Evolutionary conservation across 495 filamentous ascomycete species (phyloP).

Genomic region (Daldinia vernicosa): DNA sequence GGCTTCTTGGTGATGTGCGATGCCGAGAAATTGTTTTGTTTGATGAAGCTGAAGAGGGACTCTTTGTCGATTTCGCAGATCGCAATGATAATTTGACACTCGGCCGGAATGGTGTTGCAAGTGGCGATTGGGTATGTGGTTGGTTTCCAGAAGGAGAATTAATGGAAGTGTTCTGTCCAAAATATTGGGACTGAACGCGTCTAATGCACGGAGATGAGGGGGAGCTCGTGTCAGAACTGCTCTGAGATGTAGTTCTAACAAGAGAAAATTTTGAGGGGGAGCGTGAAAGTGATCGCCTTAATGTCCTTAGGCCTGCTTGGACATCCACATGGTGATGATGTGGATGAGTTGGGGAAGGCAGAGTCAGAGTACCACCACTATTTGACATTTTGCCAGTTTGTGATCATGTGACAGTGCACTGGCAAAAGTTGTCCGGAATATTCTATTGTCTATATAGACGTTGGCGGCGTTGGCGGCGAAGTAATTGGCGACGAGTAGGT

Average conservation of each 20-base stretch:
- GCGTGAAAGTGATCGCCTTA: constrained; percentile 84
- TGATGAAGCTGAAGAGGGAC: constrained; percentile 45
- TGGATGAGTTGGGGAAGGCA: constrained; percentile 75
- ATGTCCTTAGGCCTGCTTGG: constrained; percentile 75
- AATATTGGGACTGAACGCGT: constrained; percentile 44
- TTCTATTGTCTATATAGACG: not conserved
- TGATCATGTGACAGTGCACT: not conserved
- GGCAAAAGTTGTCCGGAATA: not conserved
- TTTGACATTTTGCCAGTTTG: constrained; percentile 52
- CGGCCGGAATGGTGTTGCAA: constrained; percentile 52
- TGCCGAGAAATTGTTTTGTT: constrained; percentile 57
- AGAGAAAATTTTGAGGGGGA: constrained; percentile 87
- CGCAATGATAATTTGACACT: constrained; percentile 63
- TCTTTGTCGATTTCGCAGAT: constrained; percentile 57
- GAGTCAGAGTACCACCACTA: constrained; percentile 77
- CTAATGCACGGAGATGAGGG: constrained; percentile 45
- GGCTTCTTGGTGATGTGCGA: constrained; percentile 75
- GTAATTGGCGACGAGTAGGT: not conserved
- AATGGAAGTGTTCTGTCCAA: constrained; percentile 29
- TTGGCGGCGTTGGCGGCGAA: not conserved
- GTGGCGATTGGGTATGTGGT: constrained; percentile 46
- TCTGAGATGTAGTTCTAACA: constrained; percentile 60
- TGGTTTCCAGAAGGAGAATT: constrained; percentile 38
- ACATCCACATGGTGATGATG: constrained; percentile 82
- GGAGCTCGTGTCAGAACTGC: constrained; percentile 40